A percentile compares a stretch with the other conserved stretches of the same genome.
Conservation (phyloP, 176 grass and related monocot genomes). For the Triticum turgidum region DNA sequence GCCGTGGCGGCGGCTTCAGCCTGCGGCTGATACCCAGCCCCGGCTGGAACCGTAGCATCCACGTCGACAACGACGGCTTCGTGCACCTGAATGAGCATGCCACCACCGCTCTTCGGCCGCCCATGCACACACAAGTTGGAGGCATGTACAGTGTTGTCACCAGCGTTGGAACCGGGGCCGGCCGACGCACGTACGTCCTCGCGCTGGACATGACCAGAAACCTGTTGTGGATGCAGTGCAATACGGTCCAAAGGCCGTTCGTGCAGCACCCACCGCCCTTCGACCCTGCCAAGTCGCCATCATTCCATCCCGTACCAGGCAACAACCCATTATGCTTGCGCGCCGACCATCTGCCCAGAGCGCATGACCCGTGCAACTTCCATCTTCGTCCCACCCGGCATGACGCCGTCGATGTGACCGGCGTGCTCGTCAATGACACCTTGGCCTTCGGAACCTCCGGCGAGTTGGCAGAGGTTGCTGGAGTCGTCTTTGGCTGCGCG, state of each 20-base stretch:
- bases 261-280: neutral
- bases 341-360: neutral
- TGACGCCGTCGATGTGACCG: neutral
- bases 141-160: neutral
- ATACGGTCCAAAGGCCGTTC: neutral
- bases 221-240: neutral
- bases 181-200: neutral
- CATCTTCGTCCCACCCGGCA: neutral
- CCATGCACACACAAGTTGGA: neutral
- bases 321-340: neutral
- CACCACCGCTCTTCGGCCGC: neutral
- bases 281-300: neutral
- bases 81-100: neutral
- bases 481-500: neutral
- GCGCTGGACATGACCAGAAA: neutral
- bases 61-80: neutral
- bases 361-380: neutral
- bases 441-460: too few relatives aligned
- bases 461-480: too few relatives aligned
- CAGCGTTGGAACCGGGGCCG: neutral
- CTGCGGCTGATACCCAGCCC: neutral
- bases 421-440: too few relatives aligned
- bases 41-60: neutral
- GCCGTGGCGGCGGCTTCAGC: neutral
- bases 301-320: neutral